Evolutionary conservation across 2,329 filamentous ascomycete species (phyloP), one percentile per base, ranked within the genome.

Genomic region (Aspergillus sp.): DNA sequence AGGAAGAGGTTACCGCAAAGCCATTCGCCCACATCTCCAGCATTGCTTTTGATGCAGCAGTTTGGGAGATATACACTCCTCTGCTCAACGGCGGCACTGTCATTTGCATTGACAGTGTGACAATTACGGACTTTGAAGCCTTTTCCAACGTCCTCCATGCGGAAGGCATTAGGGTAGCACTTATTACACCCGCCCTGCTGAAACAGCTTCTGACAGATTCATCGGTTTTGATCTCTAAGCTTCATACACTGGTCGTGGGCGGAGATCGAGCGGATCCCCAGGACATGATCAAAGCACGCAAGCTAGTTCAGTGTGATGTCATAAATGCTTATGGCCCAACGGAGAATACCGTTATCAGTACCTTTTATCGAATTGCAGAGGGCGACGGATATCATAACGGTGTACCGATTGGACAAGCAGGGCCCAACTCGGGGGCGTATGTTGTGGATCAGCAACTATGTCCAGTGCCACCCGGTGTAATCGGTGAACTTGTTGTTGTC

Each of bases 251-350:
- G 15, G 48, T 53, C 21, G 48, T 58, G 5, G 56, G 48, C 8
- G 56, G 56, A 8, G 56, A 58, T 10, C 56, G 56, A n/a, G 21
- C 56, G 23, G 48, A 58, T 42, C 56, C 56, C n/a, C 5, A 44
- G 6, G 30, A n/a, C n/a, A 13, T 58, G n/a, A 32, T 47, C 2
- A n/a, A 42, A 13, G 56, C 56, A 30, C 15, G 32, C 27, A 38
- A 19, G 19, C 17, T 42, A 25, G 54, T 42, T 19, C 41, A 11
- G 8, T 21, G 15, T 7, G 15, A 54, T 8, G 13, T 59, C 2
- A 5, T 54, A 13, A 48, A 59, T 6, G 25, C 19, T 3, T 59
- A 54, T 21, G 57, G 57, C n/a, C 57, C 57, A 2, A 59, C 50
- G 3, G 57, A 59, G n/a, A 59, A 54, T 30, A 25, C 57, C 5